These are phyloP conservation scores for Aschersonia sp. DNA, from an alignment of 2,329 filamentous ascomycete species.

Conservation along the genomic window DNA sequence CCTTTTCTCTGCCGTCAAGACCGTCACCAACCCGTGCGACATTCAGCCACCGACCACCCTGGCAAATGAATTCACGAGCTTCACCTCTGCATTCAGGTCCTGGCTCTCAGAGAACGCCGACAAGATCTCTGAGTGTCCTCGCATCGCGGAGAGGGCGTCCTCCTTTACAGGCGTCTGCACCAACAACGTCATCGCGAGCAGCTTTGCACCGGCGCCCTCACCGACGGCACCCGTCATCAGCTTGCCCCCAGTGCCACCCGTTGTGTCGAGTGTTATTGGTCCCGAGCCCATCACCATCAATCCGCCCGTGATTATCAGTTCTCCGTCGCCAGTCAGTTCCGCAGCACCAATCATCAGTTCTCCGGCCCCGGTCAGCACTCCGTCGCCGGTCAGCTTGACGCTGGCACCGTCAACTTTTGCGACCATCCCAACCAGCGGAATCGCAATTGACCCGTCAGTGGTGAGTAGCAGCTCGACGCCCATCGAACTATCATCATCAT, in stretches of 20 bases:
- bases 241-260: neutral
- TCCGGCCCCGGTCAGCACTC: too few species aligned
- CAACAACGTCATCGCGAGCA: neutral
- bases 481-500: too few species aligned
- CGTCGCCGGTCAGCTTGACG: too few species aligned
- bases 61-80: neutral
- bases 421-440: too few species aligned
- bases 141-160: neutral
- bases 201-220: neutral
- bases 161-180: neutral
- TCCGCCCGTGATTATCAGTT: neutral
- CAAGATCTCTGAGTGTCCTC: neutral
- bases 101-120: neutral
- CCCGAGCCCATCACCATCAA: neutral
- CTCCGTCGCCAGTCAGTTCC: neutral
- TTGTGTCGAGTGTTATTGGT: neutral
- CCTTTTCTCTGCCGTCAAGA: neutral
- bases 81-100: neutral
- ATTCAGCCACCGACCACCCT: neutral
- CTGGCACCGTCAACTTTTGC: too few species aligned
- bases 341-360: too few species aligned
- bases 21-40: neutral
- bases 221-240: neutral
- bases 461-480: too few species aligned
- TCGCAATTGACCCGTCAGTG: too few species aligned